These are phyloP conservation scores for Aphanomyces stellatus DNA, from an alignment of 352 stramenopile species.

Conservation along the genomic window DNA sequence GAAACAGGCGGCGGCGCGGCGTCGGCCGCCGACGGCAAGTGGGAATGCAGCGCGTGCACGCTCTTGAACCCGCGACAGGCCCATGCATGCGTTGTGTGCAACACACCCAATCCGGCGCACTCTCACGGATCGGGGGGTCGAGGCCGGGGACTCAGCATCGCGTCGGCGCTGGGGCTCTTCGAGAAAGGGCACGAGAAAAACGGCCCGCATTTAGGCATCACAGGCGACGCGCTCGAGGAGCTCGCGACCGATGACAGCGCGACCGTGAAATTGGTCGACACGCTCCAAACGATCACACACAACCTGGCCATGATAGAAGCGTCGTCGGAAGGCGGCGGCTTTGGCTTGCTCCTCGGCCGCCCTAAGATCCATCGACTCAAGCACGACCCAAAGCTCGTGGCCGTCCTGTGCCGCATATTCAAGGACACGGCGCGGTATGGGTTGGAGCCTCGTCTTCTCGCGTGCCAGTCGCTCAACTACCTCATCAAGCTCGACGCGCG, in stretches of 20 bases:
- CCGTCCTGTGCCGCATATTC: slow-evolving; percentile 46
- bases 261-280: slow-evolving; percentile 38
- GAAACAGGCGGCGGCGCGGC: neutral
- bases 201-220: neutral
- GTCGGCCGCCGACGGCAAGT: neutral
- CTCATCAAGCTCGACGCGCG: slow-evolving; percentile 74
- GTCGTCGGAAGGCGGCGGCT: slow-evolving; percentile 45
- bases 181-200: neutral
- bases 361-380: slow-evolving; percentile 23
- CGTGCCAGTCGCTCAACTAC: slow-evolving; percentile 79
- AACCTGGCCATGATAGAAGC: slow-evolving; percentile 81
- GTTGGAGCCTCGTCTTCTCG: slow-evolving; percentile 43
- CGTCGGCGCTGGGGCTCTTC: slow-evolving; percentile 3
- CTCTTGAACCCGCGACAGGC: slow-evolving; percentile 3
- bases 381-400: slow-evolving; percentile 49
- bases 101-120: slow-evolving; percentile 4
- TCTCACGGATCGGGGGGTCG: too few relatives aligned
- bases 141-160: neutral
- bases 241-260: slow-evolving; percentile 25
- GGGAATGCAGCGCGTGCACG: slow-evolving; percentile 7
- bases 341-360: slow-evolving; percentile 42
- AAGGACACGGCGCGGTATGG: slow-evolving; percentile 30
- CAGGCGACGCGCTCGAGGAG: slow-evolving; percentile 34
- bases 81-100: slow-evolving; percentile 9
- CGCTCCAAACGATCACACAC: slow-evolving; percentile 69